phyloP scores from a whole-genome alignment of 805 yeast genomes.

The Wickerhamiella cacticola region DNA sequence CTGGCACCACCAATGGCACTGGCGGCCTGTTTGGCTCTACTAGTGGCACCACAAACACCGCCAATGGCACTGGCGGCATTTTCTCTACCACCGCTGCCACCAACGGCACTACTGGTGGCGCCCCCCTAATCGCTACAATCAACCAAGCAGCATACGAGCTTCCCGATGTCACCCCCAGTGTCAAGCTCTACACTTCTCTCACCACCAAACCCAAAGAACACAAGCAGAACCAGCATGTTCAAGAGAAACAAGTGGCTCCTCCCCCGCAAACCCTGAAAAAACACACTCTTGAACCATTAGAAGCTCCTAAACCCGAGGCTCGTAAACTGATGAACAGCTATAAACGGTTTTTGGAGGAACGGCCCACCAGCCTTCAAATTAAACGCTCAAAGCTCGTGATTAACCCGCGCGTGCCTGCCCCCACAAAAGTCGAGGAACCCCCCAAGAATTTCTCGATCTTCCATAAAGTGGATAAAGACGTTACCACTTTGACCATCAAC shows the following conservation, averaged over 20 bases:
- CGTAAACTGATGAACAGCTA: conserved; percentile 22
- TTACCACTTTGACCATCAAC: conserved; percentile 20
- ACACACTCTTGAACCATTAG: not conserved
- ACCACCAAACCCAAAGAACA: not conserved
- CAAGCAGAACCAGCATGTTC: not conserved
- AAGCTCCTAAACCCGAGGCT: not conserved
- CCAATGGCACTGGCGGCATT: not conserved
- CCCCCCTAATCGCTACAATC: conserved; percentile 19
- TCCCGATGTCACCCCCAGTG: conserved; percentile 19
- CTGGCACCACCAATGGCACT: conserved; percentile 14
- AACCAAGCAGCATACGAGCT: conserved; percentile 24
- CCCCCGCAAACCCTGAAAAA: not conserved
- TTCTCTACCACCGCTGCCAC: not conserved
- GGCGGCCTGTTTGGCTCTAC: conserved; percentile 28
- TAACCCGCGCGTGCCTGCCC: not conserved
- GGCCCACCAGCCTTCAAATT: conserved; percentile 22
- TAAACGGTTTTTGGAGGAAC: conserved; percentile 18
- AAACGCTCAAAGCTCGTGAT: conserved; percentile 10
- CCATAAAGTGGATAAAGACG: conserved; percentile 10
- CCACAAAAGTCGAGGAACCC: not conserved
- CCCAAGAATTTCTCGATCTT: conserved; percentile 4
- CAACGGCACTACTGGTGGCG: not conserved
- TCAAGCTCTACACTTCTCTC: conserved; percentile 22
- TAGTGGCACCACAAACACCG: conserved; percentile 4
- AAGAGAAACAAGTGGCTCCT: not conserved